A percentile compares a stretch with the other conserved stretches of the same genome.
These are phyloP conservation scores for Zymoseptoria brevis DNA, from an alignment of 2,329 filamentous ascomycete species.

Conservation along the genomic window DNA sequence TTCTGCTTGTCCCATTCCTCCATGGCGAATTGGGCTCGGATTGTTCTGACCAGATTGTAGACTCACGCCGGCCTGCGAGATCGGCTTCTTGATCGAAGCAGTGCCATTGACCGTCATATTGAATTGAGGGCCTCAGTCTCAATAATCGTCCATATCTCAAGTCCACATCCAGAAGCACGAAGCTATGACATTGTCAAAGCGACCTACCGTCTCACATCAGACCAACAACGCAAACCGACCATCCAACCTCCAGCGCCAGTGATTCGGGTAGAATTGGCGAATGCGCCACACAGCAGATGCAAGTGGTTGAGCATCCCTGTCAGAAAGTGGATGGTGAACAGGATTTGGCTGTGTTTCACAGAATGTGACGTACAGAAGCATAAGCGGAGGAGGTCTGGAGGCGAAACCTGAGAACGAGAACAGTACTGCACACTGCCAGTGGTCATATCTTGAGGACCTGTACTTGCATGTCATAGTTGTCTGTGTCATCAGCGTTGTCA, in stretches of 20 bases:
- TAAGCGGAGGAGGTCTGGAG: not conserved
- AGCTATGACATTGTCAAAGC: not conserved
- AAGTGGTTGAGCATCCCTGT: not conserved
- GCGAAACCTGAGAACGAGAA: not conserved
- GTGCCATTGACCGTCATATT: constrained; percentile 7
- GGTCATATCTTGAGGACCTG: not conserved
- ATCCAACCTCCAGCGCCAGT: not conserved
- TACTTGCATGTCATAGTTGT: not conserved
- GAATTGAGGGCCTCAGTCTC: not conserved
- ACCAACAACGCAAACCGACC: not conserved
- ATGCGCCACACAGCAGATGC: not conserved
- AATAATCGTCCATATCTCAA: not conserved
- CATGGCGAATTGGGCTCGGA: constrained; percentile 35
- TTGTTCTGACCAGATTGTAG: constrained; percentile 35
- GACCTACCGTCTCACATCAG: not conserved
- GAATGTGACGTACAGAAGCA: not conserved
- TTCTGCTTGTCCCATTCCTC: constrained; percentile 41
- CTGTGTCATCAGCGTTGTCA: not conserved
- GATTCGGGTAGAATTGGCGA: not conserved
- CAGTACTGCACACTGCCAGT: not conserved
- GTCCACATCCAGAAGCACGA: not conserved
- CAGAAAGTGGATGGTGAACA: not conserved
- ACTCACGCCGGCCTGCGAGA: constrained; percentile 33
- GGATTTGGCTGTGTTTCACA: not conserved
- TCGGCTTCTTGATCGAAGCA: constrained; percentile 2